Evolutionary conservation across 441 rosid genomes (phyloP), one percentile per base, ranked within the genome.

Genomic region (Erysimum pusillum): DNA sequence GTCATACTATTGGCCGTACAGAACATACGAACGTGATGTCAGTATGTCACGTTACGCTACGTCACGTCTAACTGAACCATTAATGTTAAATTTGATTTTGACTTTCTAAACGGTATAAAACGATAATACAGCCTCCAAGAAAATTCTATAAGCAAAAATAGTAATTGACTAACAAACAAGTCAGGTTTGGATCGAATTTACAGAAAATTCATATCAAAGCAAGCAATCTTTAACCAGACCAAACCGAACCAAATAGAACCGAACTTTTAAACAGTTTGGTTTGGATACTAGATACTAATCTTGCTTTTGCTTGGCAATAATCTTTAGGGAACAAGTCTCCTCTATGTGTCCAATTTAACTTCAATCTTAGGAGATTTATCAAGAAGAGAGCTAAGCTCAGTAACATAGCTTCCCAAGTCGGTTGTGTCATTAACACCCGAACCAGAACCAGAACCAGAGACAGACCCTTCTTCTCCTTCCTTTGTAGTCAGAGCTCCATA

Each of bases 361-460:
- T 76, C 52, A 39, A 94, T 83, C 39, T 79, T 82, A 1, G 94
- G 89, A 62, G 84, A 81, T 63, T 85, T 82, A 22, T 59, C 53
- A 76, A 90, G 79, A 74, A 95, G 90, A 18, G 84, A 82, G 53
- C 79, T 80, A 49, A 94, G 88, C 81, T 86, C 85, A 51, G 46
- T 74, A 49, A 67, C 74, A 74, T 82, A 84, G 63, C 70, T 78
- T 63, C 66, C 86, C 67, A 89, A 78, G 63, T 78, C 76, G 51
- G 80, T 4, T 46, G 49, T 57, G 32, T 41, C 36, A 60, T 67
- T 46, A 60, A 38, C 60, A 15, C 25, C 52, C 9, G 70, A 73
- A 18, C 11, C 56, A 4, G 75, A 48, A 9, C 6, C 63, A 68
- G 51, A 69, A 6, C 31, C n/a, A 59, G 28, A 34, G 72, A 63